These are phyloP conservation scores for Trypanosomatidae sp. DNA, from an alignment of 208 protist species.

Conservation along the genomic window DNA sequence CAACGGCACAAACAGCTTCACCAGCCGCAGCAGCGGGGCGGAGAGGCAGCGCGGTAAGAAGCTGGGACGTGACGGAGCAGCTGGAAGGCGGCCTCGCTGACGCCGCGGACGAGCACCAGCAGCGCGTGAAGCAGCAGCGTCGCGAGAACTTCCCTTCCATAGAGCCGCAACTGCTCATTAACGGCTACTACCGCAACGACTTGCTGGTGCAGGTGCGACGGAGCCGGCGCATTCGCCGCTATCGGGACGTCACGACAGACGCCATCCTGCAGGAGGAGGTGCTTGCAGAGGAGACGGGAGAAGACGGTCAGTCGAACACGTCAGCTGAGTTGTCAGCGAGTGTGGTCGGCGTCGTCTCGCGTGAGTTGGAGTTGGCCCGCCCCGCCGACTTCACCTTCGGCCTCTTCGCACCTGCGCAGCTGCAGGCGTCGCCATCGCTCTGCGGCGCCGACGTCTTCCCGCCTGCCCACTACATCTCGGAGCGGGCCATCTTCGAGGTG, in stretches of 20 bases:
- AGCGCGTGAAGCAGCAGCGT: constrained; percentile 21
- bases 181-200: constrained; percentile 80
- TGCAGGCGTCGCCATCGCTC: constrained; percentile 26
- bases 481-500: constrained; percentile 46
- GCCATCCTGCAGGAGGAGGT: constrained; percentile 44
- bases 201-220: constrained; percentile 57
- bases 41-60: not conserved
- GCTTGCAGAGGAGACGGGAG: constrained; percentile 5
- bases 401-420: constrained; percentile 39
- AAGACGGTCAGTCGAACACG: not conserved
- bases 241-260: constrained; percentile 47
- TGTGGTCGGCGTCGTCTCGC: constrained; percentile 78
- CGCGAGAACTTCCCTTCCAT: constrained; percentile 67
- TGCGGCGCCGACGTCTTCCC: constrained; percentile 66
- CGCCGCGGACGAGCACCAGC: not conserved
- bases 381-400: constrained; percentile 79
- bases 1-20: too few species aligned
- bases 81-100: not conserved
- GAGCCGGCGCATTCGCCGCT: constrained; percentile 41
- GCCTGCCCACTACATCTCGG: constrained; percentile 48
- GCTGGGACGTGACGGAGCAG: not conserved
- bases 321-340: constrained; percentile 20
- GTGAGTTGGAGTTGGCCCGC: constrained; percentile 58
- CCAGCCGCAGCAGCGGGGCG: not conserved
- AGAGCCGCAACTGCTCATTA: constrained; percentile 66